Evolutionary conservation across 441 rosid species (phyloP).

Genomic region (Melastoma candidum): DNA sequence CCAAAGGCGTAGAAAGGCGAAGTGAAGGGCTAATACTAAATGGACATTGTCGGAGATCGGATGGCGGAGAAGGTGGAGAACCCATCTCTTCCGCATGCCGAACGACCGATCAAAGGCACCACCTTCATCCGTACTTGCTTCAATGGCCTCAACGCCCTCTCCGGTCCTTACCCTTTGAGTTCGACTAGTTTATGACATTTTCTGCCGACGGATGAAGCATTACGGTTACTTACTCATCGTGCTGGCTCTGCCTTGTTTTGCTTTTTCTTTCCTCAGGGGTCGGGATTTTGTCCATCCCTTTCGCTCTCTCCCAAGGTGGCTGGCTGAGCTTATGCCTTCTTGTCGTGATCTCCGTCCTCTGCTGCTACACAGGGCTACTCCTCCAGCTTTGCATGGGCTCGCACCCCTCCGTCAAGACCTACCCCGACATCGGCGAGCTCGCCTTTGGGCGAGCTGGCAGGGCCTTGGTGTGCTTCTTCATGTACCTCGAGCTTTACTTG

Average conservation of each 20-base stretch:
- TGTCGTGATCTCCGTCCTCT: constrained; percentile 37
- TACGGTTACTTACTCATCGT: too few species aligned
- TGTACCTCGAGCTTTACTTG: constrained; percentile 45
- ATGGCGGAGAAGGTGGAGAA: constrained; percentile 19
- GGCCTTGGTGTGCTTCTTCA: constrained; percentile 36
- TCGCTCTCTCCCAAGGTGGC: constrained; percentile 57
- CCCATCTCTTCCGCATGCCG: constrained; percentile 23
- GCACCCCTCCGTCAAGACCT: constrained; percentile 28
- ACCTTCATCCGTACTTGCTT: constrained; percentile 49
- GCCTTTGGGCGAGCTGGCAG: constrained; percentile 65
- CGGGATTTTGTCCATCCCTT: constrained; percentile 57
- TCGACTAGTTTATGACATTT: too few species aligned
- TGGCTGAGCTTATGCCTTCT: constrained; percentile 50
- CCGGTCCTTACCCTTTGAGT: constrained; percentile 26
- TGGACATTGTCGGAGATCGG: background rate
- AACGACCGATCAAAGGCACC: constrained; percentile 30
- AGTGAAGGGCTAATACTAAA: too few species aligned
- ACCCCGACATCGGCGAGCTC: constrained; percentile 51
- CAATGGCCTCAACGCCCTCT: constrained; percentile 47
- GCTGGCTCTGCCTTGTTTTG: too few species aligned
- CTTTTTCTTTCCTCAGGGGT: constrained; percentile 30
- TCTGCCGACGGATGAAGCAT: too few species aligned
- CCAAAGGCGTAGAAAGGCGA: too few species aligned
- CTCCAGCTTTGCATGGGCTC: constrained; percentile 43
- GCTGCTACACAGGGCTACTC: constrained; percentile 60